phyloP scores from a whole-genome alignment of 2,329 filamentous ascomycete genomes.

The Arthrobotrys pseudoclavata region DNA sequence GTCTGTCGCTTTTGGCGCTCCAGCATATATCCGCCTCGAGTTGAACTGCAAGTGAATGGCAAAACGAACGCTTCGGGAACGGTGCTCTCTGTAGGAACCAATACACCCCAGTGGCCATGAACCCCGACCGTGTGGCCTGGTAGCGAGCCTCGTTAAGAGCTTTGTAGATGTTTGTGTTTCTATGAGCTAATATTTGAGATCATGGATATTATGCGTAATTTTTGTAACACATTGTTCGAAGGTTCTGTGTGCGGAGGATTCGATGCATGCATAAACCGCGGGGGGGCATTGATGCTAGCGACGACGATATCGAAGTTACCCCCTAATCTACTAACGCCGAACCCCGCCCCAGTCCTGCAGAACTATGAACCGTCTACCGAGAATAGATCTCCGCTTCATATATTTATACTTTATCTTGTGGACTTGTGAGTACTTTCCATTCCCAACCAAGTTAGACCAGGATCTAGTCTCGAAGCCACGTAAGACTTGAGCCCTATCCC shows the following conservation, averaged over 20 bases:
- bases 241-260: not conserved
- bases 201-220: no score
- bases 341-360: slow-evolving; percentile 2
- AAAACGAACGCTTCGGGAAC: no score
- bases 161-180: no score
- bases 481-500: not conserved
- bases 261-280: not conserved
- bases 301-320: not conserved
- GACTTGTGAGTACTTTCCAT: not conserved
- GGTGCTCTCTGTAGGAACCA: no score
- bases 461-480: slow-evolving; percentile 8
- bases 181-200: no score
- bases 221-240: no score
- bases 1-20: no score
- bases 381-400: not conserved
- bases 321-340: not conserved
- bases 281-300: not conserved
- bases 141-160: no score
- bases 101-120: no score
- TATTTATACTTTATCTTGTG: not conserved
- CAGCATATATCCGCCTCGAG: no score
- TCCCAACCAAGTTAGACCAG: not conserved
- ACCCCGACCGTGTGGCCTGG: no score
- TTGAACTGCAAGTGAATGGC: no score
- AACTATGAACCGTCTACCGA: not conserved